phyloP scores from a whole-genome alignment of 2,329 filamentous ascomycete genomes.

The Trichoderma sp. region DNA sequence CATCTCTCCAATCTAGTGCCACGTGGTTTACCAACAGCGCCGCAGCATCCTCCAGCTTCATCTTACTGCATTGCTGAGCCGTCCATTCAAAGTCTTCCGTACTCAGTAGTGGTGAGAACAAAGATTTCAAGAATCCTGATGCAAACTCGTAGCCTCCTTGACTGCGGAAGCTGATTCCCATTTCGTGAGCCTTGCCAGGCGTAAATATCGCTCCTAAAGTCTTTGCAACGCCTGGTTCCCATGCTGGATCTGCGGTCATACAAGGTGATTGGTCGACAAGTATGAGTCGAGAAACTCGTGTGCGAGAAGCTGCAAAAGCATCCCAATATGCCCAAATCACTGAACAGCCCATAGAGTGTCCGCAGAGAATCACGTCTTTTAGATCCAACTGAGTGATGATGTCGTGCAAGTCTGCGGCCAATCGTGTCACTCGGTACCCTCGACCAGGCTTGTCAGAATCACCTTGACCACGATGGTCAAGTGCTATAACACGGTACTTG shows the following conservation, averaged over 20 bases:
- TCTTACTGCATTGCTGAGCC: slow-evolving; percentile 28
- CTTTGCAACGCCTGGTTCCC: slow-evolving; percentile 27
- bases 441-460: slow-evolving; percentile 34
- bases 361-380: slow-evolving; percentile 31
- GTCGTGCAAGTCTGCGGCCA: slow-evolving; percentile 32
- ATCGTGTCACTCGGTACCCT: slow-evolving; percentile 32
- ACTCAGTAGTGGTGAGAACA: slow-evolving; percentile 28
- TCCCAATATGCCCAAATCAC: slow-evolving; percentile 36
- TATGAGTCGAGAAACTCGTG: slow-evolving; percentile 29
- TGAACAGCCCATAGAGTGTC: slow-evolving; percentile 37
- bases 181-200: slow-evolving; percentile 18
- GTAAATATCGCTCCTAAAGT: slow-evolving; percentile 27
- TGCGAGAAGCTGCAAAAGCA: slow-evolving; percentile 28
- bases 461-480: slow-evolving; percentile 35
- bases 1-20: slow-evolving; percentile 31
- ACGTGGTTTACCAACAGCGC: slow-evolving; percentile 31
- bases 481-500: slow-evolving; percentile 33
- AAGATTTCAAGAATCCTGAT: slow-evolving; percentile 23
- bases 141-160: slow-evolving; percentile 19
- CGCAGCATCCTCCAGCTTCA: slow-evolving; percentile 27
- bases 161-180: background rate
- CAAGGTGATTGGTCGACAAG: slow-evolving; percentile 32
- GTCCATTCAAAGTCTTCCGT: slow-evolving; percentile 30
- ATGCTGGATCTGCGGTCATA: slow-evolving; percentile 30
- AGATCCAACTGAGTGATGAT: slow-evolving; percentile 32